Base-by-base conservation (phyloP, 164 flowering plant genomes). In the Dillenia suffruticosa region DNA sequence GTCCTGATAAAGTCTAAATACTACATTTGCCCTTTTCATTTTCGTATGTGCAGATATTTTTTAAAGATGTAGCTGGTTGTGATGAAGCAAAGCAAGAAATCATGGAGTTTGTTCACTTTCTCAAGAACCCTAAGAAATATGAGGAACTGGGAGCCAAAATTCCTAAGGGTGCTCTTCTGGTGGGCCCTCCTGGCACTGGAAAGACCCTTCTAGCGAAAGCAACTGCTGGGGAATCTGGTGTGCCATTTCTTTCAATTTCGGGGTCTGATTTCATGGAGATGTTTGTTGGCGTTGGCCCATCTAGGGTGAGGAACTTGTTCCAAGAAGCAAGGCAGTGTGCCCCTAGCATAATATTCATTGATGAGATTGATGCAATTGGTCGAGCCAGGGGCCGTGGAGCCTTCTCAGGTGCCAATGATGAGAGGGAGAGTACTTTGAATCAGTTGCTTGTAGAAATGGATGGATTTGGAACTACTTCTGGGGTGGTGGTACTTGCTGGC, bases 51-150 rank as follows among this genome's bases (percentile, higher is more conserved):
- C 74, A 92, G 97, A 71, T 89, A 17, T 87, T 49, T 76, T 92
- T 92, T 65, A 87, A 84, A 72, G 96, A 92, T 83, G 96, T 92
- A 51, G 96, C 93, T 80, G 96, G 96, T 24, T 86, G 91, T 79
- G 98, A 92, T 74, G 96, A 92, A 66, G 98, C 98, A 62, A 92
- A 92, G 74, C 92, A 84, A 73, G 98, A 93, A 74, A 85, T 93
- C 54, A 88, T 90, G 97, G 98, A 93, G 68, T 87, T 93, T 74
- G 97, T 93, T 51, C 97, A 90, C 71, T 90, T 88, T 59, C 89
- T 93, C 9, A 88, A 88, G 66, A 90, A 88, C 63, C 98, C 97
- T 0, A 87, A 83, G 79, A 90, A 90, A 62, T 90, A 88, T 72
- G 90, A 87, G 70, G 96, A 86, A 0, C 58, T 89, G 51, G 98